Evolutionary conservation across 768 basidiomycete genomes (phyloP), one percentile per base, ranked within the genome.

Genomic region (Kwoniella sp.): DNA sequence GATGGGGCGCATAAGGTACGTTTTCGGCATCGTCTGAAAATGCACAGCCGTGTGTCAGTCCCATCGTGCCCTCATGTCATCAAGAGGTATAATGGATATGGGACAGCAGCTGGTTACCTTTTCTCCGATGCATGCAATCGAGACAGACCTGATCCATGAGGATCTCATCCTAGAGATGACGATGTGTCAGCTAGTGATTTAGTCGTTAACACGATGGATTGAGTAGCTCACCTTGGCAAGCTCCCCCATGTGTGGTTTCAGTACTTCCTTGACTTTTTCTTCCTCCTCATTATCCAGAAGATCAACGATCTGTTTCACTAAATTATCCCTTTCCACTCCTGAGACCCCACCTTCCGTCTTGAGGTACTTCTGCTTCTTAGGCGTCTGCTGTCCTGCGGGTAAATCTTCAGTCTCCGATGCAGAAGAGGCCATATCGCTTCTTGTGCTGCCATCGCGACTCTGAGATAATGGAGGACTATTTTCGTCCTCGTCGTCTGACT

Each of bases 91-190:
- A n/a, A n/a, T n/a, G n/a, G n/a, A 20, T 45, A 17, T 20, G 34
- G 26, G n/a, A 41, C 22, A 58, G 20, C 55, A 26, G 5, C 91
- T 88, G 83, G 83, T 91, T 89, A 85, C 95, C 93, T 67, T 87
- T 85, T 80, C 93, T 91, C 82, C 90, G 90, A 82, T 97, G 94
- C 94, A 97, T 96, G 67, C 96, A 86, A 76, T 95, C 92, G 22
- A 97, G 84, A 64, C 93, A 91, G 77, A 88, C 87, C 73, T 93
- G 90, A 76, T 96, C 93, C 67, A 92, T 71, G 55, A 73, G 58
- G 51, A 56, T 61, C 65, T 65, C 72, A 45, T 75, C 74, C 79
- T 70, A 66, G 28, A 22, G 26, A 22, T 2, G n/a, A 58, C 5
- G 12, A 23, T 3, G 3, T 22, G 25, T 58, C 41, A 58, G 58